Evolutionary conservation across 2,329 filamentous ascomycete genomes (phyloP), one percentile per base, ranked within the genome.

Genomic region (Thermothelomyces thermophilus): DNA sequence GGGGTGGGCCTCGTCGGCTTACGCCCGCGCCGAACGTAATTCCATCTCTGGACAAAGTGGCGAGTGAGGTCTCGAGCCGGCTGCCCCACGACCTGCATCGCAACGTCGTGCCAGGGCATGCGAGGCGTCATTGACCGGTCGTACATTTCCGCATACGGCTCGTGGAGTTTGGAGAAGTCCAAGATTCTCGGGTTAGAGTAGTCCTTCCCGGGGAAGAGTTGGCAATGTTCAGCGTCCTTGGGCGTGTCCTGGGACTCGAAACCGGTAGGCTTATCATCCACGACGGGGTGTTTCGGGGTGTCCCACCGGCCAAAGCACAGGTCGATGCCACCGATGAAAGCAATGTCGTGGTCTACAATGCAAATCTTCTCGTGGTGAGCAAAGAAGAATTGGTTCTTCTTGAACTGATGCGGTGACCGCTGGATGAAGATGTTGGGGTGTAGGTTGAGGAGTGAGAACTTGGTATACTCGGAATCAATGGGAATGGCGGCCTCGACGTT

Each of bases 301-400:
- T 97, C 93, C 93, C 93, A 98, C 60, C 93, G 82, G 41, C 93
- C 93, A 66, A 97, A 96, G 69, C 93, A 98, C 19, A 98, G 74
- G 71, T 98, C 93, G 55, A 98, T 88, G 31, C 93, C 93, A 53
- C 93, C 93, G 42, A 95, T 84, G 66, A 98, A 97, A 10, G 91
- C 93, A 43, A 97, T 83, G 47, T 91, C 93, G 63, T 97, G 93
- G 64, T 98, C 93, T 16, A 98, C 87, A 35, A 98, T 83, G 62
- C 90, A 91, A n/a, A 98, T 79, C 69, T 98, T 98, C 67, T 98
- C 93, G 68, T 98, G 93, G 64, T 98, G 93, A 1, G 93, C 93
- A 76, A 94, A 98, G 74, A 98, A 98, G 72, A 98, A 98, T 40
- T 95, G 95, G 62, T 97, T 97, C 70, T 98, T 95, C 63, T 95